A percentile compares a stretch with the other conserved stretches of the same genome.
phyloP scores from a whole-genome alignment of 176 grass and related monocot species.

The Carex kokanica region DNA sequence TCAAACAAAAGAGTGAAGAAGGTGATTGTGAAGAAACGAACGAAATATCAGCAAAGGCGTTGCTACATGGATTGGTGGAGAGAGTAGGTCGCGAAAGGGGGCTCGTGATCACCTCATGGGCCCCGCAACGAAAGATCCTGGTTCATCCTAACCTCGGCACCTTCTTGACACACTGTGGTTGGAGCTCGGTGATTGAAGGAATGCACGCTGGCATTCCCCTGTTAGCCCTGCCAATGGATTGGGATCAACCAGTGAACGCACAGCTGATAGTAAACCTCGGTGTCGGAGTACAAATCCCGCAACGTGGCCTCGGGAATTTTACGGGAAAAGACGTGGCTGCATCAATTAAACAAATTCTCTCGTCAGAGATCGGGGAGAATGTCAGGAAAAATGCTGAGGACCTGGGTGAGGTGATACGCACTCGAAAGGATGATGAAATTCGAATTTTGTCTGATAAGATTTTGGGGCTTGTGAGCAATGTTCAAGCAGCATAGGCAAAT shows the following conservation, averaged over 20 bases:
- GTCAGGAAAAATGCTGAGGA: slow-evolving; percentile 28
- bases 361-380: not conserved
- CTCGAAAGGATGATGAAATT: slow-evolving; percentile 16
- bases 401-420: slow-evolving; percentile 35
- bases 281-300: slow-evolving; percentile 35
- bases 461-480: slow-evolving; percentile 34
- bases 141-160: slow-evolving; percentile 33
- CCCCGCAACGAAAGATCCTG: slow-evolving; percentile 51
- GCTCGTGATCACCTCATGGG: slow-evolving; percentile 63
- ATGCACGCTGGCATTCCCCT: slow-evolving; percentile 45
- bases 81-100: slow-evolving; percentile 23
- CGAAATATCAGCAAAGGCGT: not conserved
- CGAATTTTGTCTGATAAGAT: slow-evolving; percentile 33
- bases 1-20: not conserved
- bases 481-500: not conserved
- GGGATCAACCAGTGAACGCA: slow-evolving; percentile 53
- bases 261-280: slow-evolving; percentile 50
- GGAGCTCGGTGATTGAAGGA: slow-evolving; percentile 73
- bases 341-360: slow-evolving; percentile 25
- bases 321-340: slow-evolving; percentile 43
- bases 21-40: not conserved
- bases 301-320: slow-evolving; percentile 43
- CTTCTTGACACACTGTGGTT: slow-evolving; percentile 78
- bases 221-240: slow-evolving; percentile 53
- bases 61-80: slow-evolving; percentile 22